phyloP scores from a whole-genome alignment of 2,329 filamentous ascomycete species.

The Ophioceras dolichostomum region DNA sequence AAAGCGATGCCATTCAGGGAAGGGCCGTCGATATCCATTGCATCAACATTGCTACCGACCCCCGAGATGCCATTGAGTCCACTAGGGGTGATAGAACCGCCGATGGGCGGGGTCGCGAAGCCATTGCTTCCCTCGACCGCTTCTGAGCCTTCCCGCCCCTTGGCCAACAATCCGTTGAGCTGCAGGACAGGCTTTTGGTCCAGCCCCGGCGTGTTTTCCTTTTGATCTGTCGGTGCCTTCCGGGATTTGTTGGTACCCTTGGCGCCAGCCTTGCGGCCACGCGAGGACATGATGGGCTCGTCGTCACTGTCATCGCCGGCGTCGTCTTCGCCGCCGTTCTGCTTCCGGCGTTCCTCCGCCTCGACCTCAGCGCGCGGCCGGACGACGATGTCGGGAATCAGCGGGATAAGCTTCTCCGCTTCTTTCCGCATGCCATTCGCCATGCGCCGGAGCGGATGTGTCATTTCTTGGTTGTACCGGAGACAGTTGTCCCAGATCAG shows the following conservation, averaged over 20 bases:
- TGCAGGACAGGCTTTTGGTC: constrained; percentile 65
- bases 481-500: constrained; percentile 96
- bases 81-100: constrained; percentile 61
- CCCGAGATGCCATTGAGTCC: constrained; percentile 56
- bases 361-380: constrained; percentile 90
- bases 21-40: constrained; percentile 76
- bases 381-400: constrained; percentile 88
- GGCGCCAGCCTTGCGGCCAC: constrained; percentile 77
- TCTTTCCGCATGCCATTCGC: constrained; percentile 95
- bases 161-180: constrained; percentile 50
- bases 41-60: constrained; percentile 63
- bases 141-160: constrained; percentile 63
- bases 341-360: constrained; percentile 71
- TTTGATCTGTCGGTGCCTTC: constrained; percentile 59
- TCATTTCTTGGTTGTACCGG: constrained; percentile 84
- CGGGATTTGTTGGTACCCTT: constrained; percentile 69
- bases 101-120: constrained; percentile 69
- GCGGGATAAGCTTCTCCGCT: constrained; percentile 87
- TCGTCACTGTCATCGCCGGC: constrained; percentile 88
- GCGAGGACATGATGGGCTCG: constrained; percentile 95
- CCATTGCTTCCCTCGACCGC: constrained; percentile 70
- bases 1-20: constrained; percentile 55
- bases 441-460: constrained; percentile 80
- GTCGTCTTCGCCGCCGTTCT: constrained; percentile 74
- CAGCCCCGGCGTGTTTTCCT: constrained; percentile 65